Conservation (phyloP, 306 rosid genomes). For the Astragalus glycyphyllos region DNA sequence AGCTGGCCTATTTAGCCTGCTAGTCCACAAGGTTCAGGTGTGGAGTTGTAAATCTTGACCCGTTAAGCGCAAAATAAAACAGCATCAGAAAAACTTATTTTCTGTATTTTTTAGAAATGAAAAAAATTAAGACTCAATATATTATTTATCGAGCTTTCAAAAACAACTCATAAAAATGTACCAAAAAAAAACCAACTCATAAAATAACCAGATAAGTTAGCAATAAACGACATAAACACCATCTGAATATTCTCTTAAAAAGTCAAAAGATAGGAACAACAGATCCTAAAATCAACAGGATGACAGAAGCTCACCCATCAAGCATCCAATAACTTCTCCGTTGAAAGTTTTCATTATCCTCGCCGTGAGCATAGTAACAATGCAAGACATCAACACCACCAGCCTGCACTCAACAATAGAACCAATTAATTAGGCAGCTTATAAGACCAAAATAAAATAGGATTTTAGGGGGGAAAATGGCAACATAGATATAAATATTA, state of each 20-base stretch:
- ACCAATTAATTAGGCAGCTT: conserved; percentile 31
- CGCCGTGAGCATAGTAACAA: conserved; percentile 86
- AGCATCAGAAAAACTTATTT: conserved; percentile 5
- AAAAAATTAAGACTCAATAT: conserved; percentile 4
- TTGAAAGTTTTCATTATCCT: conserved; percentile 71
- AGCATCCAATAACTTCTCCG: conserved; percentile 88
- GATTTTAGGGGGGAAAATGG: background rate
- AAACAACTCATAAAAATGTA: too few species aligned
- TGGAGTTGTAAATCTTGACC: background rate
- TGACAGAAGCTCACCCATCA: conserved; percentile 59
- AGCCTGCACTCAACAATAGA: conserved; percentile 52
- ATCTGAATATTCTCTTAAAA: conserved; percentile 3
- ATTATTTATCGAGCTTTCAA: conserved; percentile 5
- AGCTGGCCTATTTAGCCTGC: background rate
- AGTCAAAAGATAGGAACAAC: conserved; percentile 21
- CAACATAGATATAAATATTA: background rate
- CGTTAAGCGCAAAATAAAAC: background rate
- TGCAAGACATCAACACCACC: conserved; percentile 73
- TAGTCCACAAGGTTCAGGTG: conserved; percentile 1
- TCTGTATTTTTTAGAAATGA: background rate
- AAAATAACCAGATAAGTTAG: background rate
- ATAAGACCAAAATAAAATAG: conserved; percentile 17
- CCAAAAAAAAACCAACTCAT: too few species aligned
- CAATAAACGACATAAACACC: conserved; percentile 11
- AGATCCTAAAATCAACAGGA: conserved; percentile 15